These are phyloP conservation scores for Pyricularia sp. DNA, from an alignment of 2,329 filamentous ascomycete species.

Conservation along the genomic window DNA sequence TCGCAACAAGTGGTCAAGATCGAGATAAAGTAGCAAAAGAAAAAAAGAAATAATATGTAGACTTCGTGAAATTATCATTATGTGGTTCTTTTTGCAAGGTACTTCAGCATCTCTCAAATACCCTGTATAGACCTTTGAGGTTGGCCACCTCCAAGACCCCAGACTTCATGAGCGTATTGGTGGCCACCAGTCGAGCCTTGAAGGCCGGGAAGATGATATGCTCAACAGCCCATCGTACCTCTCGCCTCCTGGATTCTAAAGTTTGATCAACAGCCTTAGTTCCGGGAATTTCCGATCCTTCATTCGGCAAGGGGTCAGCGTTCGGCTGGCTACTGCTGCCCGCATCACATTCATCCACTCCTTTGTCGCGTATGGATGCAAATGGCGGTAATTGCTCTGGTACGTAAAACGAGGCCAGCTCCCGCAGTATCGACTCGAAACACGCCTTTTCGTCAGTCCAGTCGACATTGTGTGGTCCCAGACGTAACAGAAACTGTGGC, in stretches of 20 bases:
- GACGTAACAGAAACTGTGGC: constrained; percentile 74
- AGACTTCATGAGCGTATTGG: constrained; percentile 63
- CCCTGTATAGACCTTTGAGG: constrained; percentile 82
- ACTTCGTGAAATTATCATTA: background rate
- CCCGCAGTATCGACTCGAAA: constrained; percentile 75
- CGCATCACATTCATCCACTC: constrained; percentile 8
- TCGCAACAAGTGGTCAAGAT: background rate
- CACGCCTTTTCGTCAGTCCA: constrained; percentile 81
- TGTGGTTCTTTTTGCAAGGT: background rate
- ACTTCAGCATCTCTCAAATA: constrained; percentile 80
- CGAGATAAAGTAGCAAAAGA: background rate
- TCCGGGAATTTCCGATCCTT: constrained; percentile 24
- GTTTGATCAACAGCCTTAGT: constrained; percentile 27
- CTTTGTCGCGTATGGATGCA: background rate
- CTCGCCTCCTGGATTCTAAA: constrained; percentile 49
- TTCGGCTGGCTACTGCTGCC: constrained; percentile 15
- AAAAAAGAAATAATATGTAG: background rate
- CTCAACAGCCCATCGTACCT: constrained; percentile 71
- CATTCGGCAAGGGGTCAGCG: background rate
- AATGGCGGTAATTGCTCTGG: constrained; percentile 65
- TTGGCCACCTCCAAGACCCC: constrained; percentile 80
- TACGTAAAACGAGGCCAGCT: constrained; percentile 83
- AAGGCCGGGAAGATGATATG: constrained; percentile 86
- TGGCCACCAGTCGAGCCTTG: constrained; percentile 73
- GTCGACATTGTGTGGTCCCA: constrained; percentile 72